phyloP scores from a whole-genome alignment of 83 land plant species.

The Diphasiastrum complanatum region DNA sequence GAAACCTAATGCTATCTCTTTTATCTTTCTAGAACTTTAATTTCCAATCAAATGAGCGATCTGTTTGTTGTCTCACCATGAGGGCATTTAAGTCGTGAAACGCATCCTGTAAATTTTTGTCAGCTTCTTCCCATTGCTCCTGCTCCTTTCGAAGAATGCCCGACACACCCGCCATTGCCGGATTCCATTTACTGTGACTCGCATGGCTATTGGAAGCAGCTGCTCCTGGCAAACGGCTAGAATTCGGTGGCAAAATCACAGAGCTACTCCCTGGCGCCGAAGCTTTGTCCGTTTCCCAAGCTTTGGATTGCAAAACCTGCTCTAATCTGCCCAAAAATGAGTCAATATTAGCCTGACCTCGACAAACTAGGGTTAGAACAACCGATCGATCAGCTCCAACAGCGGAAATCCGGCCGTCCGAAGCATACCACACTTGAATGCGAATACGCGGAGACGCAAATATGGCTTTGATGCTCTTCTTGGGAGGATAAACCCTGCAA shows the following conservation, averaged over 20 bases:
- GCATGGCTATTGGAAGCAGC: conserved; percentile 16
- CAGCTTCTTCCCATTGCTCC: conserved; percentile 83
- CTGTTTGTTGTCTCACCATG: conserved; percentile 78
- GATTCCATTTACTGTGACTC: conserved; percentile 29
- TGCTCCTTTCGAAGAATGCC: conserved; percentile 88
- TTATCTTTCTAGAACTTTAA: no score
- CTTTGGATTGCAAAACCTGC: no score
- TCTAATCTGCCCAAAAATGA: conserved; percentile 35
- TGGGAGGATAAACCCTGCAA: conserved; percentile 45
- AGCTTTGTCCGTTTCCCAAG: no score
- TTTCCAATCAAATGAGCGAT: no score
- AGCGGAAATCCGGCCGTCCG: conserved; percentile 23
- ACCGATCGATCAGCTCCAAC: conserved; percentile 26
- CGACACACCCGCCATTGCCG: conserved; percentile 72
- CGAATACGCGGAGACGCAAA: conserved; percentile 59
- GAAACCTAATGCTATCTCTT: no score
- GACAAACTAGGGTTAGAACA: conserved; percentile 45
- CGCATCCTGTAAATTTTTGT: conserved; percentile 80
- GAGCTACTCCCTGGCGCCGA: no score
- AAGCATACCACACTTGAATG: conserved; percentile 40
- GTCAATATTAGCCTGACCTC: conserved; percentile 52
- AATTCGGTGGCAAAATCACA: no score
- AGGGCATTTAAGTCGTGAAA: conserved; percentile 87
- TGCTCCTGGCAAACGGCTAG: background rate
- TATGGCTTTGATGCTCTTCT: conserved; percentile 53